Base-by-base conservation (phyloP, 768 basidiomycete genomes). In the Chalciporus pseudorubinellus region DNA sequence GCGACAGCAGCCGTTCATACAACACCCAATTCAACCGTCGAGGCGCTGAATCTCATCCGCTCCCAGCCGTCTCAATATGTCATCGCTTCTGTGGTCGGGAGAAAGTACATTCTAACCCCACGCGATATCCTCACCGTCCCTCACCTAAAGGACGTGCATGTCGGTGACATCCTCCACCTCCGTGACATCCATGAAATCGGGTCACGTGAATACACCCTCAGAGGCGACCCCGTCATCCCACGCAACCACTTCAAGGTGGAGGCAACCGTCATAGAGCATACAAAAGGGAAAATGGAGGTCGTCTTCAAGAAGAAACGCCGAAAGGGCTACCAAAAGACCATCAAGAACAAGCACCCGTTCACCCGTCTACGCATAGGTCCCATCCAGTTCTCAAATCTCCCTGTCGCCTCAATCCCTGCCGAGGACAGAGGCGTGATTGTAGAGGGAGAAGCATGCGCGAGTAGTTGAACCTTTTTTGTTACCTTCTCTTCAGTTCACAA, bases 221-320 rank as follows among this genome's bases (percentile, higher is more conserved):
- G 91, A 51, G 84, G 91, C 40, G 81, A 83, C 60, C 86, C 92
- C 1, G 70, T 75, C 62, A 79, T 97, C 33, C 82, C 89, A 0
- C 63, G 80, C 6, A 74, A 77, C 49, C 75, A 79, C 34, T 84
- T 97, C 58, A 78, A 78, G 54, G 87, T 95, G 36, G 77, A 87
- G 58, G 87, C 94, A 16, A 97, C 92, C 19, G 93, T 99, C n/a
- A 72, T 98, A 41, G 97, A 99, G 71, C 95, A 99, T 67, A 98
- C 97, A 39, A 98, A 95, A 70, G 90, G 92, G 8, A 79, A 81
- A 47, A 88, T 98, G 89, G 89, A 95, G 72, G 79, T 77, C 61
- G 89, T 90, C 48, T 83, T 95, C 73, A 97, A 98, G 78, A 95
- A 95, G 77, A 99, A 98, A 78, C 76, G 94, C 72, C 85, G 97